These are phyloP conservation scores for Fraxinus platypoda DNA, from an alignment of 305 asterid genomes.

Conservation along the genomic window DNA sequence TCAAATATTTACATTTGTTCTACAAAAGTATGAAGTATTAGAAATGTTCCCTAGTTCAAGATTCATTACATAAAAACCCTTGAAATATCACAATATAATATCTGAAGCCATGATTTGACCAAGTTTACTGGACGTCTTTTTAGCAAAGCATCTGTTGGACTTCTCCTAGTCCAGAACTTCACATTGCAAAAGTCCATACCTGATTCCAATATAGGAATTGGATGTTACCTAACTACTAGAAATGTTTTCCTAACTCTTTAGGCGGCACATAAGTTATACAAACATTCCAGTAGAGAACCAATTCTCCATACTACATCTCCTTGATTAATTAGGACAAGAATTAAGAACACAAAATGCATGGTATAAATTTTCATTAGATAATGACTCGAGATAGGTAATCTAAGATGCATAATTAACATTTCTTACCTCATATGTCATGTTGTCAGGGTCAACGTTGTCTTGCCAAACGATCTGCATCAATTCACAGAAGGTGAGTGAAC, in stretches of 20 bases:
- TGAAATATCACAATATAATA: not conserved
- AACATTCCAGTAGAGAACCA: not conserved
- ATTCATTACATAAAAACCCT: not conserved
- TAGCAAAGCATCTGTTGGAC: not conserved
- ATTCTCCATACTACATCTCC: not conserved
- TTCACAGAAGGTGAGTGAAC: constrained; percentile 22
- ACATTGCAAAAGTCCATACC: not conserved
- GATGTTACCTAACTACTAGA: not conserved
- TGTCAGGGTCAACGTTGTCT: constrained; percentile 69
- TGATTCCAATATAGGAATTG: not conserved
- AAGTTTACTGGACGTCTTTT: not conserved
- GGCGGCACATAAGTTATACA: not conserved
- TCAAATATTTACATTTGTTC: not conserved
- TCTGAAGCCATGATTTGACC: not conserved
- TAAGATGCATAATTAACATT: constrained; percentile 15
- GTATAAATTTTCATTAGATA: constrained; percentile 1
- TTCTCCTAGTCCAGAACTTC: not conserved
- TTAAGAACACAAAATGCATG: not conserved
- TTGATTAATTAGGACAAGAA: not conserved
- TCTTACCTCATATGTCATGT: constrained; percentile 82
- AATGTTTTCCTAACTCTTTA: constrained; percentile 3
- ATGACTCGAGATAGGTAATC: constrained; percentile 19
- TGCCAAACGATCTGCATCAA: constrained; percentile 60
- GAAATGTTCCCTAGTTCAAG: not conserved
- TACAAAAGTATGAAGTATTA: not conserved